These are phyloP conservation scores for Coemansia sp. DNA, from an alignment of 192 early-diverging fungal genomes.

Conservation along the genomic window DNA sequence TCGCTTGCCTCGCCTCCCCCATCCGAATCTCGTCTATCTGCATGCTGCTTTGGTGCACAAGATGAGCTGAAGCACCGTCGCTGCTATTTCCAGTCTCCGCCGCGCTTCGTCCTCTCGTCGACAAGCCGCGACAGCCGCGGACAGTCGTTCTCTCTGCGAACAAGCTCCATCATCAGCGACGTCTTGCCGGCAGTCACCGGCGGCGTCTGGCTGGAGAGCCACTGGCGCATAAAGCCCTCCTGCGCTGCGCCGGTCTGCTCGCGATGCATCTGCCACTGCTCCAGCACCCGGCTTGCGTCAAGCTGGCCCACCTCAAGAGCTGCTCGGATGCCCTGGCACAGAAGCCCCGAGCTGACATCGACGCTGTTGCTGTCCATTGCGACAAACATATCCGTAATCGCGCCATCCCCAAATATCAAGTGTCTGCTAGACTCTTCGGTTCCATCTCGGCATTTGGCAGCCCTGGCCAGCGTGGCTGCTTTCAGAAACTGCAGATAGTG, in stretches of 20 bases:
- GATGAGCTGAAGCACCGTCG: not conserved
- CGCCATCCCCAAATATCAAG: conserved; percentile 22
- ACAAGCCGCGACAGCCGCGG: conserved; percentile 18
- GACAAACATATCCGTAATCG: conserved; percentile 37
- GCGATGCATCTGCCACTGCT: conserved; percentile 54
- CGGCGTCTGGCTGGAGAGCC: conserved; percentile 23
- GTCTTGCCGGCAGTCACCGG: conserved; percentile 28
- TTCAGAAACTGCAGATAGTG: conserved; percentile 38
- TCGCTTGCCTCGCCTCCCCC: too few relatives aligned
- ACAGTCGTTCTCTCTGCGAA: conserved; percentile 21
- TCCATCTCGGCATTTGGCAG: not conserved
- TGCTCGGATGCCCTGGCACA: conserved; percentile 41
- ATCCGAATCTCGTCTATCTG: too few relatives aligned
- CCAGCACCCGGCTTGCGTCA: conserved; percentile 32
- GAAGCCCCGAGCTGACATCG: conserved; percentile 35
- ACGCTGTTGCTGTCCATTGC: conserved; percentile 41
- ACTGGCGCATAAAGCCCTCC: conserved; percentile 35
- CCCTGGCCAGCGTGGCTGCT: conserved; percentile 3
- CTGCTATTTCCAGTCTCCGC: not conserved
- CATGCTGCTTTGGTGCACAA: too few relatives aligned
- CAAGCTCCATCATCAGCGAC: conserved; percentile 29
- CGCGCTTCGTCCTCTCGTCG: not conserved
- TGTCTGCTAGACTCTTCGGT: not conserved
- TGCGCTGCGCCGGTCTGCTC: conserved; percentile 37
- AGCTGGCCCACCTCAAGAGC: conserved; percentile 44